Evolutionary conservation across 192 early-diverging fungal genomes (phyloP).

Genomic region (Coemansia sp.): DNA sequence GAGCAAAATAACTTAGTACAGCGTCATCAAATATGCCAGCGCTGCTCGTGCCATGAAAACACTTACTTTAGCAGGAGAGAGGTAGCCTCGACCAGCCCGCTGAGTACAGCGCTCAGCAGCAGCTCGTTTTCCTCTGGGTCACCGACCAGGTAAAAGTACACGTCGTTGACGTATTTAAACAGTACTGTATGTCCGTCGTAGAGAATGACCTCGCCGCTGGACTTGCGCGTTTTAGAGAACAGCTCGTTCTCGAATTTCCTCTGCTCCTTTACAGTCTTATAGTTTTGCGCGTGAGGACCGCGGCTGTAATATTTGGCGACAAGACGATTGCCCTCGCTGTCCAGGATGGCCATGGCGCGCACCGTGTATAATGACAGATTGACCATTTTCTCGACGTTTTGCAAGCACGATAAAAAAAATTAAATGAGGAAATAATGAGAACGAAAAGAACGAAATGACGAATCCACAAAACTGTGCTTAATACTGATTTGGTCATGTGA

Average conservation of each 20-base stretch:
- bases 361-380: constrained; percentile 86
- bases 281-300: constrained; percentile 25
- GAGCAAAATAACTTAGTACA: background rate
- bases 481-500: background rate
- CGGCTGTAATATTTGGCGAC: constrained; percentile 89
- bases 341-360: constrained; percentile 88
- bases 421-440: background rate
- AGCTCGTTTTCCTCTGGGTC: constrained; percentile 94
- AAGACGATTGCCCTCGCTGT: constrained; percentile 90
- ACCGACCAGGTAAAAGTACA: constrained; percentile 91
- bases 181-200: constrained; percentile 92
- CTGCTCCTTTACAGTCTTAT: constrained; percentile 74
- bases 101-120: constrained; percentile 77
- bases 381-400: constrained; percentile 55
- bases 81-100: constrained; percentile 82
- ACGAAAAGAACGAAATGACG: background rate
- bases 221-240: constrained; percentile 89
- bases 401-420: background rate
- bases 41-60: constrained; percentile 32
- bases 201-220: constrained; percentile 84
- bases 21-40: background rate
- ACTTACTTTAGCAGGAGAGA: constrained; percentile 79
- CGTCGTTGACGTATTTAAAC: constrained; percentile 83
- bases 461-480: background rate
- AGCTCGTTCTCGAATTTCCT: constrained; percentile 89